Evolutionary conservation across 257 asterid genomes (phyloP).

Genomic region (Salvia hispanica): DNA sequence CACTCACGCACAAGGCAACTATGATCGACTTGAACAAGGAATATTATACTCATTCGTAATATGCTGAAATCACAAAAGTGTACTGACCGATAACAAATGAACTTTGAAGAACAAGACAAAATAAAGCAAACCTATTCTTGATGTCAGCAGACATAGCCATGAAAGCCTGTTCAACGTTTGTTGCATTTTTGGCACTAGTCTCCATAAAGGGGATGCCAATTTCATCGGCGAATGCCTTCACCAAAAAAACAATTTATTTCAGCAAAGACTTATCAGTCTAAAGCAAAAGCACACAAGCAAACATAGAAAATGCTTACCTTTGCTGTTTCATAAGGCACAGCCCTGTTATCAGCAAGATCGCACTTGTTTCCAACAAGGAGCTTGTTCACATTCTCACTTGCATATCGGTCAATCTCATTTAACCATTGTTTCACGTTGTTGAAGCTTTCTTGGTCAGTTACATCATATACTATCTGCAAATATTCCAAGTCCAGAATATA

Average conservation of each 20-base stretch:
- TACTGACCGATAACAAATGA: neutral
- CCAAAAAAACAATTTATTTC: conserved; percentile 24
- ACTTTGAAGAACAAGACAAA: too few species aligned
- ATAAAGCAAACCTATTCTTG: conserved; percentile 61
- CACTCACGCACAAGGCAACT: too few species aligned
- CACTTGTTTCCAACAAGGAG: conserved; percentile 87
- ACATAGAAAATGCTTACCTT: conserved; percentile 51
- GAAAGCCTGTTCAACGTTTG: conserved; percentile 87
- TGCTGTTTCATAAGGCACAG: conserved; percentile 75
- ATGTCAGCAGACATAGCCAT: conserved; percentile 92
- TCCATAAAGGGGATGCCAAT: conserved; percentile 94
- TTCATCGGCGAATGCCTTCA: conserved; percentile 87
- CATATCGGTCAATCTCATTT: conserved; percentile 87
- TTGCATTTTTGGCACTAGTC: conserved; percentile 91
- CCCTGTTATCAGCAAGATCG: conserved; percentile 79
- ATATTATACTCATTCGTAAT: neutral
- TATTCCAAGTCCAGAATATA: conserved; percentile 22
- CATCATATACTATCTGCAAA: conserved; percentile 79
- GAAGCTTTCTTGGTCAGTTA: conserved; percentile 86
- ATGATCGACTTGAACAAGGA: too few species aligned
- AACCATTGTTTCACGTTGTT: conserved; percentile 93
- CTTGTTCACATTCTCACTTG: conserved; percentile 85
- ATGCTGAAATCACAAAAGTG: neutral
- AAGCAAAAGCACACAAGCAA: neutral
- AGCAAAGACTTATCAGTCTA: conserved; percentile 2